phyloP scores from a whole-genome alignment of 768 basidiomycete species.

The Auriscalpium orientale region DNA sequence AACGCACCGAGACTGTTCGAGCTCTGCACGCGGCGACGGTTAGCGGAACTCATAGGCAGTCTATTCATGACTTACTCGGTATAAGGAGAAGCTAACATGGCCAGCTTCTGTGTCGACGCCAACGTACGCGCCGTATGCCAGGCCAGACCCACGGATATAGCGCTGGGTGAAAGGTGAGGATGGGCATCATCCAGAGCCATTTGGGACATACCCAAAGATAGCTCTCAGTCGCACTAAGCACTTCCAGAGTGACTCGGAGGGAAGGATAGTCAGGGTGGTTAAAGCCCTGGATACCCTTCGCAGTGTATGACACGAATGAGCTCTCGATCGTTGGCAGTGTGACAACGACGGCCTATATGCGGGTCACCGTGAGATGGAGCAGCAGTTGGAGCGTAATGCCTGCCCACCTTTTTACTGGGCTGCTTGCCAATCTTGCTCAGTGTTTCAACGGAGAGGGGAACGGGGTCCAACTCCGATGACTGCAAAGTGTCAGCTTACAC shows the following conservation, averaged over 20 bases:
- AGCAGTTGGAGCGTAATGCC: background rate
- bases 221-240: conserved; percentile 89
- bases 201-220: conserved; percentile 72
- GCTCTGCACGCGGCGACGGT: conserved; percentile 39
- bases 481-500: conserved; percentile 19
- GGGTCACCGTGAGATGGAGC: background rate
- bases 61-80: conserved; percentile 46
- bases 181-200: too few relatives aligned
- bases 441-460: conserved; percentile 59
- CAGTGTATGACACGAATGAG: conserved; percentile 71
- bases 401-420: conserved; percentile 58
- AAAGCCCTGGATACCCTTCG: conserved; percentile 75
- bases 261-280: conserved; percentile 78
- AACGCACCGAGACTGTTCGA: conserved; percentile 76
- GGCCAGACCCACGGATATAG: conserved; percentile 86
- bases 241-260: conserved; percentile 76
- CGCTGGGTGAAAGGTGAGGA: conserved; percentile 36
- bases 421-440: conserved; percentile 70
- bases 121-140: conserved; percentile 88
- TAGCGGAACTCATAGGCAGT: background rate
- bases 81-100: conserved; percentile 65
- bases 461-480: conserved; percentile 51
- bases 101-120: conserved; percentile 73
- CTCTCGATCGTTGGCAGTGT: conserved; percentile 93
- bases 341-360: conserved; percentile 69